Evolutionary conservation across 2,329 filamentous ascomycete genomes (phyloP).

Genomic region (Alternaria arbusti): DNA sequence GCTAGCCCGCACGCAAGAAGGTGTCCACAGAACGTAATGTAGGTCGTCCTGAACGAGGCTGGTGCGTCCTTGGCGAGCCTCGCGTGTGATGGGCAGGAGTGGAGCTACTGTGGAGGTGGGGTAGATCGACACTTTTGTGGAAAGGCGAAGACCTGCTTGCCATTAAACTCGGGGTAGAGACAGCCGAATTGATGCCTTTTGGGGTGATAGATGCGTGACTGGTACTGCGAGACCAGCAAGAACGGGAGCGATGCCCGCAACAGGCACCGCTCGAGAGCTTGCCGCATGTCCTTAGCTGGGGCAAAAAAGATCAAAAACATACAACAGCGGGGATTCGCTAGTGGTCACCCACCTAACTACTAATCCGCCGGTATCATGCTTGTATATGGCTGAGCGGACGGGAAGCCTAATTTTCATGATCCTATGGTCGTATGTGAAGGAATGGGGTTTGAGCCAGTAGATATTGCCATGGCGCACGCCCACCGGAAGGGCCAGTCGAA

Average conservation of each 20-base stretch:
- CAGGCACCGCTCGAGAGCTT: background rate
- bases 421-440: no score
- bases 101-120: background rate
- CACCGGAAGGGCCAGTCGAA: background rate
- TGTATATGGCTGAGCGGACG: no score
- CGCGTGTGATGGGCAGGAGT: background rate
- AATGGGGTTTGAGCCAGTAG: no score
- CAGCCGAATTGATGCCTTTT: background rate
- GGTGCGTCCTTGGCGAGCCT: background rate
- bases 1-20: conserved; percentile 19
- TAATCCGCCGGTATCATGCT: no score
- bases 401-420: no score
- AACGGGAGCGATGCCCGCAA: background rate
- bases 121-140: background rate
- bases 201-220: background rate
- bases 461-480: background rate
- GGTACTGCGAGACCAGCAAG: background rate
- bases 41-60: background rate
- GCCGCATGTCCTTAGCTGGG: background rate
- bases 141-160: background rate
- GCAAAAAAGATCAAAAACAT: background rate
- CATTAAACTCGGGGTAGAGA: background rate
- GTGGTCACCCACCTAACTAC: no score
- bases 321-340: no score
- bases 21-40: conserved; percentile 14